A percentile compares a stretch with the other conserved stretches of the same genome.
phyloP scores from a whole-genome alignment of 176 grass and related monocot species.

The Zoysia japonica region DNA sequence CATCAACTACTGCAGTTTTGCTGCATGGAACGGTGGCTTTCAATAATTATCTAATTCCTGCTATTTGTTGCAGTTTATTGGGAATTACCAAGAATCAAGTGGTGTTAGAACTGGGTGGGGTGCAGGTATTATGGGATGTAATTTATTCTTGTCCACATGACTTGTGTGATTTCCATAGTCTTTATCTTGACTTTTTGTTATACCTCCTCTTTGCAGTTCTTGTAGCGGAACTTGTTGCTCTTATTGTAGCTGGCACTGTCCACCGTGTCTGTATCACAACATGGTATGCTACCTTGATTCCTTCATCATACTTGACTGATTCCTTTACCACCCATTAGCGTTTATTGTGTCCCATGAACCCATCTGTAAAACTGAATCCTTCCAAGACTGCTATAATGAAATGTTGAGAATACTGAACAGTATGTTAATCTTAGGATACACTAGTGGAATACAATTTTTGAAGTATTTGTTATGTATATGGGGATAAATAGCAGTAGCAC shows the following conservation, averaged over 20 bases:
- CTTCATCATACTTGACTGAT: background rate
- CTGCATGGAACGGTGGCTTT: background rate
- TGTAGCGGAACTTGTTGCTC: slow-evolving; percentile 79
- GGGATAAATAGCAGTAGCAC: background rate
- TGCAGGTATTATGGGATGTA: slow-evolving; percentile 59
- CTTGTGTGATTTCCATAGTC: background rate
- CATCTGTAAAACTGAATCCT: slow-evolving; percentile 11
- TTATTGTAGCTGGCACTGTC: slow-evolving; percentile 84
- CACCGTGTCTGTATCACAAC: slow-evolving; percentile 98
- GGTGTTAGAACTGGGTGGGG: slow-evolving; percentile 95
- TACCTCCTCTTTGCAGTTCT: slow-evolving; percentile 65
- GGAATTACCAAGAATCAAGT: slow-evolving; percentile 88
- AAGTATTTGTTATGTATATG: background rate
- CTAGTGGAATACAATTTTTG: background rate
- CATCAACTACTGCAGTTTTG: background rate
- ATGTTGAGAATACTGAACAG: background rate
- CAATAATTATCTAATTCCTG: slow-evolving; percentile 43
- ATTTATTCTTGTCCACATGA: slow-evolving; percentile 36
- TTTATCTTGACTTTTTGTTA: slow-evolving; percentile 15
- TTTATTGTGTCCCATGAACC: slow-evolving; percentile 3
- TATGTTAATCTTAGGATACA: background rate
- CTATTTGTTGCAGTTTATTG: slow-evolving; percentile 72
- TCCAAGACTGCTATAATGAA: slow-evolving; percentile 18
- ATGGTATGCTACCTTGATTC: slow-evolving; percentile 62
- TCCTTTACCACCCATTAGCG: slow-evolving; percentile 2